A percentile compares a stretch with the other conserved stretches of the same genome.
Conservation (phyloP, 139 green algal species). For the Volvox africanus region DNA sequence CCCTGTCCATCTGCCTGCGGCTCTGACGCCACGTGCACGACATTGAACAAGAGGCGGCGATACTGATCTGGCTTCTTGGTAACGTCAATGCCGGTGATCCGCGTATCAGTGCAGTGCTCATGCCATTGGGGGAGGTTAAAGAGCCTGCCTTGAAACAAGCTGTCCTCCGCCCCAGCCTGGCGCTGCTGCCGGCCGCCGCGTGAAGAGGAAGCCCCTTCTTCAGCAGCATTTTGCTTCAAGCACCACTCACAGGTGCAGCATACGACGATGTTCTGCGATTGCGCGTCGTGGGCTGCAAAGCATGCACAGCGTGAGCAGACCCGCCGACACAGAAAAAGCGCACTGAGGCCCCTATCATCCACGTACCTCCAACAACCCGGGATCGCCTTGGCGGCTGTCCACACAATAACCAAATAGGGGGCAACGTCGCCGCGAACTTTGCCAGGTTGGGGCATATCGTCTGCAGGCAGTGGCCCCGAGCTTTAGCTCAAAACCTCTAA, state of each 20-base stretch:
- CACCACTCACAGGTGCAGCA: conserved; percentile 23
- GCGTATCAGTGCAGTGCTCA: conserved; percentile 27
- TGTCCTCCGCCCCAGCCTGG: background rate
- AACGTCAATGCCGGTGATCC: background rate
- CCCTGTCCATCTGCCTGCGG: background rate
- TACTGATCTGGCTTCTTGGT: background rate
- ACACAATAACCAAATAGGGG: background rate
- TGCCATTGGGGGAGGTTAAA: conserved; percentile 40
- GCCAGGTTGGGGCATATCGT: background rate
- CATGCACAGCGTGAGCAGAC: background rate
- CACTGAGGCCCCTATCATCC: background rate
- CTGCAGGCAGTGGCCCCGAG: background rate
- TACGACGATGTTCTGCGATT: background rate
- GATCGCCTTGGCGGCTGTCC: background rate
- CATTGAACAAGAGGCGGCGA: background rate
- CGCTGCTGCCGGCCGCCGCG: background rate
- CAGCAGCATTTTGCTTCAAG: background rate
- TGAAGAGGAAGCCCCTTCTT: background rate
- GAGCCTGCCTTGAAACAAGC: background rate
- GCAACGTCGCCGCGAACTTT: background rate
- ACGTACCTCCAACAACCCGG: conserved; percentile 16
- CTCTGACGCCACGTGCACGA: background rate
- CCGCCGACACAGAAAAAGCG: background rate
- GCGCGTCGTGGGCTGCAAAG: conserved; percentile 19
- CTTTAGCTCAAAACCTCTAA: too few species aligned